These are phyloP conservation scores for Gnetum montanum DNA, from an alignment of 75 land plant species.

Conservation along the genomic window DNA sequence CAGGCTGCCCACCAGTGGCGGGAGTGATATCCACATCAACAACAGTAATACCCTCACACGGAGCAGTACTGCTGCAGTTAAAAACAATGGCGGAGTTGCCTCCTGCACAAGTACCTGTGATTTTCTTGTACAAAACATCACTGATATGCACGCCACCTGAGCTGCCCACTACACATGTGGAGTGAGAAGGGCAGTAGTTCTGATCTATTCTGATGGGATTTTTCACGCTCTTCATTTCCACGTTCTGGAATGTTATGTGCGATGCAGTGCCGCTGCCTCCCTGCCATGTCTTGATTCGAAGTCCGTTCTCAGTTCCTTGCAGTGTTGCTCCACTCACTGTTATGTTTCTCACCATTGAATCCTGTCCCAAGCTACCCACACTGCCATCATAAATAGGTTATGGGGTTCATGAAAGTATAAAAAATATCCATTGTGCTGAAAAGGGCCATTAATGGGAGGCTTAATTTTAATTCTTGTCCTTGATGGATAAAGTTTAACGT, in stretches of 20 bases:
- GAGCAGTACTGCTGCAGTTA: too few species aligned
- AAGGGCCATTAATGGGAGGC: too few species aligned
- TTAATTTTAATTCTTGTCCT: too few species aligned
- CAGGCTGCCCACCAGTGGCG: too few species aligned
- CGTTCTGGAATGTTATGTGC: background rate
- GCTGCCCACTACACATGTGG: too few species aligned
- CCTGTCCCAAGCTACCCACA: background rate
- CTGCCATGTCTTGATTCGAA: background rate
- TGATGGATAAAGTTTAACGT: too few species aligned
- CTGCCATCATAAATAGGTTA: too few species aligned
- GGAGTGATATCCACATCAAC: too few species aligned
- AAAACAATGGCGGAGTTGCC: too few species aligned
- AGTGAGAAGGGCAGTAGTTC: conserved; percentile 4
- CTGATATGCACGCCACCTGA: conserved; percentile 13
- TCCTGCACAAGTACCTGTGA: conserved; percentile 12
- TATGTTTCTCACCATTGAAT: background rate
- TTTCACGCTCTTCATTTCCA: conserved; percentile 5
- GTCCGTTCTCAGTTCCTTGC: background rate
- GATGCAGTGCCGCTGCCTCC: conserved; percentile 7
- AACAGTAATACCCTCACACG: too few species aligned
- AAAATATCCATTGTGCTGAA: too few species aligned
- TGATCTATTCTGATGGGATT: conserved; percentile 11
- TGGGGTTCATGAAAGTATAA: too few species aligned
- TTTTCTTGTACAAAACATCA: conserved; percentile 16
- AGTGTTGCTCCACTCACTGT: background rate